phyloP scores from a whole-genome alignment of 1,284 basidiomycete species.

The Sanghuangporus sanghuang region DNA sequence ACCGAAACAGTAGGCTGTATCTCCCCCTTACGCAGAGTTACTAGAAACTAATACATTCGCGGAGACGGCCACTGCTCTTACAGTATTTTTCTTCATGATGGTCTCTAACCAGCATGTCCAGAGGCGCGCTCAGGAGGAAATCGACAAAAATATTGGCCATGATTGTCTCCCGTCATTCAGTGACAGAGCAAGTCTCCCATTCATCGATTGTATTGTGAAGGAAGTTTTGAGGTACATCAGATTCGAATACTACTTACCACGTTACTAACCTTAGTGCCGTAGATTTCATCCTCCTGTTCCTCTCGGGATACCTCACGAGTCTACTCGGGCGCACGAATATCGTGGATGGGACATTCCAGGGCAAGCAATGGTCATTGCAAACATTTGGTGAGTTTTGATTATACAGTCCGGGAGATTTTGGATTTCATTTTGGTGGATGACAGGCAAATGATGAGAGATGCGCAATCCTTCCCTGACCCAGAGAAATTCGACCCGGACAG shows the following conservation, averaged over 20 bases:
- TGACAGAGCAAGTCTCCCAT: slow-evolving; percentile 24
- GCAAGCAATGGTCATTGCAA: slow-evolving; percentile 12
- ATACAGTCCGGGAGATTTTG: background rate
- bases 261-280: background rate
- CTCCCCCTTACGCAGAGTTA: background rate
- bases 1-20: background rate
- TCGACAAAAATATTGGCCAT: slow-evolving; percentile 4
- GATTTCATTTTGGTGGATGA: background rate
- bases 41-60: background rate
- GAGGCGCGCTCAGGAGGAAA: slow-evolving; percentile 11
- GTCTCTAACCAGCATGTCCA: slow-evolving; percentile 1
- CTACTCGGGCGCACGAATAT: slow-evolving; percentile 5
- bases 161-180: slow-evolving; percentile 25
- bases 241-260: background rate
- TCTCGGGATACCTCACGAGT: slow-evolving; percentile 6
- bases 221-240: slow-evolving; percentile 25
- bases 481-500: slow-evolving; percentile 7
- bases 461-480: slow-evolving; percentile 4
- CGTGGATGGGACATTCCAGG: slow-evolving; percentile 11
- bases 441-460: slow-evolving; percentile 16
- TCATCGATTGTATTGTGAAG: slow-evolving; percentile 26
- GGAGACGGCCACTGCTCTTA: background rate
- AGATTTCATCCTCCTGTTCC: background rate
- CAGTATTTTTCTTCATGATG: slow-evolving; percentile 13
- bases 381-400: slow-evolving; percentile 13